Conservation (phyloP, 768 basidiomycete species). For the Nevesoporus exiguus region DNA sequence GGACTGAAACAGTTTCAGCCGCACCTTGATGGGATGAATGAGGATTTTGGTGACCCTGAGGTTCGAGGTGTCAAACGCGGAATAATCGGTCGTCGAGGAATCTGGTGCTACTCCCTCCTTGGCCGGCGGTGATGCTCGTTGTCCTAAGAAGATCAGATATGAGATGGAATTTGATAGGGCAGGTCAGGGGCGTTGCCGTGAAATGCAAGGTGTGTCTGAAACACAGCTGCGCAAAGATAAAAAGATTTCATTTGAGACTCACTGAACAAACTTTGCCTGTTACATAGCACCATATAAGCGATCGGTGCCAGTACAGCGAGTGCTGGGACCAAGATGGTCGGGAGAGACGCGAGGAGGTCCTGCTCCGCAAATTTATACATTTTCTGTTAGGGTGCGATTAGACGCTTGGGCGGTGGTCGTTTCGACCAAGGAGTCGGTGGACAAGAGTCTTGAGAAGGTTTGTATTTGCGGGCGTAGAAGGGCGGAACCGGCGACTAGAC, state of each 20-base stretch:
- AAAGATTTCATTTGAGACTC: slow-evolving; percentile 3
- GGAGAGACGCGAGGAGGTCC: slow-evolving; percentile 3
- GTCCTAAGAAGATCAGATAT: slow-evolving; percentile 17
- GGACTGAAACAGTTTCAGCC: neutral
- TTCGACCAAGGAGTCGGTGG: too few species aligned
- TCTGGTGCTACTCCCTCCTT: neutral
- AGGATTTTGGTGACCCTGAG: slow-evolving; percentile 53
- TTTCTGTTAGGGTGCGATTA: neutral
- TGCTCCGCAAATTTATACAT: slow-evolving; percentile 5
- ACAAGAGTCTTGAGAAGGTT: neutral
- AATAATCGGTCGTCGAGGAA: slow-evolving; percentile 5
- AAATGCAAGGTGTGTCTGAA: slow-evolving; percentile 2
- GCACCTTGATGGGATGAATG: slow-evolving; percentile 66
- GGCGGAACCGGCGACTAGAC: neutral
- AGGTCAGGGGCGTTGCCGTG: neutral
- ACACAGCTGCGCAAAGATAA: neutral
- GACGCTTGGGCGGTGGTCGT: too few species aligned
- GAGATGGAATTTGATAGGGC: slow-evolving; percentile 4
- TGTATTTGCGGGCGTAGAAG: neutral
- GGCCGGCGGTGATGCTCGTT: neutral
- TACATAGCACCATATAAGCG: slow-evolving; percentile 15
- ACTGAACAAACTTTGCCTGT: slow-evolving; percentile 9
- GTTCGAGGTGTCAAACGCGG: slow-evolving; percentile 30
- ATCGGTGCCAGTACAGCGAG: slow-evolving; percentile 11
- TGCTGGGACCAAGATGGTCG: slow-evolving; percentile 9